Evolutionary conservation across 2,329 filamentous ascomycete species (phyloP), one percentile per base, ranked within the genome.

Genomic region (Chaetomium globosum): DNA sequence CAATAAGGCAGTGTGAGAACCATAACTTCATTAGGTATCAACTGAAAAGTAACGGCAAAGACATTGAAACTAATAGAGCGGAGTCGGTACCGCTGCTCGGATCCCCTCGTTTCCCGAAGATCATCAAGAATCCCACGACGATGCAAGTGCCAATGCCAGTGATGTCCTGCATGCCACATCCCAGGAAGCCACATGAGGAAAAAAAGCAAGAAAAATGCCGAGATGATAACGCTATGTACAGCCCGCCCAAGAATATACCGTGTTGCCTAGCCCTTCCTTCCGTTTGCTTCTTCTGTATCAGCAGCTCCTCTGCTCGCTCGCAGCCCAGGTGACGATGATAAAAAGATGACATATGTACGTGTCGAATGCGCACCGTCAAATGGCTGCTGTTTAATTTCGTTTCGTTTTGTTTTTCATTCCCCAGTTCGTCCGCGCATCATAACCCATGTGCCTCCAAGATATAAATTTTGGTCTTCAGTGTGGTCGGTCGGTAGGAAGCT

Each of bases 161-260:
- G 23, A 46, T 46, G 33, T 31, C 33, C 23, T 43, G 23, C 49
- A 53, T 54, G 33, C 48, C 58, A 43, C 31, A 12, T 12, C 26
- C 33, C n/a, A 7, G 43, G 13, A 56, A 30, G 30, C 21, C 16
- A 33, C n/a, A 33, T 21, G 49, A 21, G 31, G 31, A 46, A 26
- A 43, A 59, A 52, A 23, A 48, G 19, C 16, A 26, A 49, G 8
- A 36, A 57, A 57, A 21, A 60, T 53, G 48, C 58, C 58, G 26
- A 33, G 9, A 60, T 39, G 21, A 60, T 53, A 60, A 53, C 58
- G 58, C 58, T 51, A 63, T 62, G 52, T 64, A 61, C 58, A 53
- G 30, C 36, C 31, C 23, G 4, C 56, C 62, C 30, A 31, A 30
- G 54, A 59, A 59, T 59, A 54, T 57, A 56, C 59, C 23, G 46